phyloP scores from a whole-genome alignment of 2,329 filamentous ascomycete genomes.

The Trichophyton equinum region DNA sequence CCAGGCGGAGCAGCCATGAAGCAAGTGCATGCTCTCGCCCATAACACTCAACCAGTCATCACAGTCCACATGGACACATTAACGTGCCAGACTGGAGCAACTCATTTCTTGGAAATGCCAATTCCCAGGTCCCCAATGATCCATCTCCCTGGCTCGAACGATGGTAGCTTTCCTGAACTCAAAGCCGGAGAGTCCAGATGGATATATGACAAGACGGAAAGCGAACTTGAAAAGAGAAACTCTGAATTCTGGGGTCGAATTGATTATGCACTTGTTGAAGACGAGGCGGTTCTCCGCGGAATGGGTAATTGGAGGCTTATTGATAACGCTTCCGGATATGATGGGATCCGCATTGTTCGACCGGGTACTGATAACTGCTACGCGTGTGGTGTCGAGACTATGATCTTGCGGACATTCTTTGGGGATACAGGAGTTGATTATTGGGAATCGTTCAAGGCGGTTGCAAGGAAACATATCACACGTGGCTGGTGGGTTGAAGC shows the following conservation, averaged over 20 bases:
- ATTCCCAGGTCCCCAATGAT: constrained; percentile 13
- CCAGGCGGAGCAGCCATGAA: constrained; percentile 71
- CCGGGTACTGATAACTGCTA: constrained; percentile 26
- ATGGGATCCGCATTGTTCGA: constrained; percentile 37
- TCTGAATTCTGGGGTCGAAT: constrained; percentile 46
- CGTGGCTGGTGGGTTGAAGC: constrained; percentile 45
- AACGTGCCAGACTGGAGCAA: constrained; percentile 51
- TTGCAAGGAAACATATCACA: constrained; percentile 23
- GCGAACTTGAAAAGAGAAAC: constrained; percentile 35
- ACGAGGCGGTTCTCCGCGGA: constrained; percentile 16
- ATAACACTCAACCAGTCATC: constrained; percentile 19
- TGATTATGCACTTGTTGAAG: constrained; percentile 47
- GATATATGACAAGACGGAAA: constrained; percentile 50
- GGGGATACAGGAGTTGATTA: constrained; percentile 21
- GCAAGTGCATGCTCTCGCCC: constrained; percentile 25
- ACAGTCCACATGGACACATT: constrained; percentile 48
- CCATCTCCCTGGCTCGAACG: constrained; percentile 16
- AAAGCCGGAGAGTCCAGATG: constrained; percentile 26
- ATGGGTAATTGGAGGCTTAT: constrained; percentile 41
- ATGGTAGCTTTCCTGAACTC: constrained; percentile 12
- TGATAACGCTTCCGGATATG: constrained; percentile 40
- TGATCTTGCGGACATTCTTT: constrained; percentile 23
- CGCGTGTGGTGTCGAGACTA: constrained; percentile 21
- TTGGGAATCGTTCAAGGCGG: constrained; percentile 20
- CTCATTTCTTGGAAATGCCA: constrained; percentile 42